These are phyloP conservation scores for Trypanosoma cruzi DNA, from an alignment of 208 protist species.

Conservation along the genomic window DNA sequence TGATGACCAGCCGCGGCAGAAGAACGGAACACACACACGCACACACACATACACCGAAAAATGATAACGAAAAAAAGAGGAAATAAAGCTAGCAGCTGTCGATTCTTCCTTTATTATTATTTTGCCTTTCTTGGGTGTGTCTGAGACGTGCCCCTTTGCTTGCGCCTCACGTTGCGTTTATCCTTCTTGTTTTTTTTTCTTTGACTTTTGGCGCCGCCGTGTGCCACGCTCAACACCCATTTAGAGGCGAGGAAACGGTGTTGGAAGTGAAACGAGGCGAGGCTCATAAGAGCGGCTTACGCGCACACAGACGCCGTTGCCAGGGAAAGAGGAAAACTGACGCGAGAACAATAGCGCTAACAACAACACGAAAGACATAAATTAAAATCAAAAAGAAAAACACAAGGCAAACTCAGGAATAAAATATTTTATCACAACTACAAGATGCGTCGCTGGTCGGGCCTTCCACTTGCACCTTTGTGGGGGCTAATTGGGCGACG, in stretches of 20 bases:
- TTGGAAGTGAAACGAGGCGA: background rate
- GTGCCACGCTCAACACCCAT: background rate
- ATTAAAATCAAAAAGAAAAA: background rate
- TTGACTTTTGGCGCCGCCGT: background rate
- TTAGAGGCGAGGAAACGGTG: background rate
- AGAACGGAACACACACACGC: background rate
- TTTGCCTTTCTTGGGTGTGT: background rate
- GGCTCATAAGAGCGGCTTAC: background rate
- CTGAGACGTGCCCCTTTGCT: background rate
- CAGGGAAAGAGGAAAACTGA: background rate
- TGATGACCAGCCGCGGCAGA: background rate
- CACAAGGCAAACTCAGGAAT: background rate
- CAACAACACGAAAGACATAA: background rate
- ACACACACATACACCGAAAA: background rate
- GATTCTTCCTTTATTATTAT: background rate
- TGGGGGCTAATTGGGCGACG: background rate
- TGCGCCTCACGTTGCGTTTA: background rate
- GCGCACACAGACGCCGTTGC: background rate
- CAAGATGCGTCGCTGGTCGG: constrained; percentile 22
- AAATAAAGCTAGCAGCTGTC: background rate
- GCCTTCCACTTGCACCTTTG: constrained; percentile 11
- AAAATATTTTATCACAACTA: background rate
- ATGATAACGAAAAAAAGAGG: background rate
- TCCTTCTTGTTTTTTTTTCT: background rate
- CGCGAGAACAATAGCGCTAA: background rate